phyloP scores from a whole-genome alignment of 2,329 filamentous ascomycete species.

The Byssothecium circinans region DNA sequence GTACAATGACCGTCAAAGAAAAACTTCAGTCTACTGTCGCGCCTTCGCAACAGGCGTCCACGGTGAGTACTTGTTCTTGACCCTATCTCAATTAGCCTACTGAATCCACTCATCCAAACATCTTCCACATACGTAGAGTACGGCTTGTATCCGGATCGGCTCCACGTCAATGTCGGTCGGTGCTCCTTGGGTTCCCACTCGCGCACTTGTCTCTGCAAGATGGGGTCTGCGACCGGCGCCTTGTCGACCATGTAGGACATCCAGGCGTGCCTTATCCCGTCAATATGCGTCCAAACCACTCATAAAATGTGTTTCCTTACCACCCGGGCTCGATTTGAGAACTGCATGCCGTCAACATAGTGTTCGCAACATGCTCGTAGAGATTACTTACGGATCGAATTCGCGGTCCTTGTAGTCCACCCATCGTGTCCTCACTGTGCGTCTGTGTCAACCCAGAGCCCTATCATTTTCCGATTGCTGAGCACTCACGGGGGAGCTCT shows the following conservation, averaged over 20 bases:
- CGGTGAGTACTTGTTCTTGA: slow-evolving; percentile 53
- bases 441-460: slow-evolving; percentile 13
- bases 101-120: not conserved
- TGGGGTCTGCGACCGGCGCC: slow-evolving; percentile 74
- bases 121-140: slow-evolving; percentile 81
- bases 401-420: slow-evolving; percentile 93
- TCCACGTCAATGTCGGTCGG: slow-evolving; percentile 73
- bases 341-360: slow-evolving; percentile 51
- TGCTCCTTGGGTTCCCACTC: slow-evolving; percentile 76
- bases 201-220: slow-evolving; percentile 68
- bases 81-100: slow-evolving; percentile 35
- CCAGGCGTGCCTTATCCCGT: slow-evolving; percentile 76
- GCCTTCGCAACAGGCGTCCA: slow-evolving; percentile 53
- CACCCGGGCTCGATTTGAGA: slow-evolving; percentile 92
- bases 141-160: slow-evolving; percentile 80
- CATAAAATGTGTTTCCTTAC: slow-evolving; percentile 40
- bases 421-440: slow-evolving; percentile 87
- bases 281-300: slow-evolving; percentile 2
- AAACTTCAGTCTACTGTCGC: slow-evolving; percentile 32
- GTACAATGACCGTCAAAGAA: slow-evolving; percentile 25
- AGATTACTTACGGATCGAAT: slow-evolving; percentile 66
- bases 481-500: slow-evolving; percentile 77
- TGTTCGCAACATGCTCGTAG: not conserved
- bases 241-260: slow-evolving; percentile 91
- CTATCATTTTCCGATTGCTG: not conserved